Percentiles rank a stretch among this genome's conserved stretches.
These are phyloP conservation scores for Fusarium poae DNA, from an alignment of 2,329 filamentous ascomycete genomes.

Conservation along the genomic window DNA sequence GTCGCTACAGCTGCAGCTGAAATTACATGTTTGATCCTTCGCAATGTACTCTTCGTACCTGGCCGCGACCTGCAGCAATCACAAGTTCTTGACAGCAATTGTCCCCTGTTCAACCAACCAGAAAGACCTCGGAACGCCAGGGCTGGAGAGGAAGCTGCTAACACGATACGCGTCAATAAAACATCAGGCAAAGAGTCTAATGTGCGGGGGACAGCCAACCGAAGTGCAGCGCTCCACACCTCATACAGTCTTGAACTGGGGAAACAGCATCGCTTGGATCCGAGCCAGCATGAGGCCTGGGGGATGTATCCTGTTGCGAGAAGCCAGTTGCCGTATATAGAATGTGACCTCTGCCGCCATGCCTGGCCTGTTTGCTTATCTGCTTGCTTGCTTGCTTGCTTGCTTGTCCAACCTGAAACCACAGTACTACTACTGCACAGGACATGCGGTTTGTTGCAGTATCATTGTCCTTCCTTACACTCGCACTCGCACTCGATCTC, in stretches of 20 bases:
- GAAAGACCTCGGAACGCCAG: conserved; percentile 28
- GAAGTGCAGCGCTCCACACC: conserved; percentile 45
- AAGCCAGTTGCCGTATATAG: conserved; percentile 44
- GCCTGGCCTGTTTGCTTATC: conserved; percentile 10
- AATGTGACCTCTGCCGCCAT: conserved; percentile 44
- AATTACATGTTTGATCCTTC: conserved; percentile 28
- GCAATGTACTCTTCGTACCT: conserved; percentile 12
- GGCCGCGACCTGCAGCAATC: conserved; percentile 22
- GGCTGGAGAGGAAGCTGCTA: conserved; percentile 32
- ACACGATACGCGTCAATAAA: conserved; percentile 42
- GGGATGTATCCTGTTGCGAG: conserved; percentile 22
- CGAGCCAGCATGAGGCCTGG: conserved; percentile 15
- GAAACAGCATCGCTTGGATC: conserved; percentile 23
- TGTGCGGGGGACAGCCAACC: conserved; percentile 46
- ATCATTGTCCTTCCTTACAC: conserved; percentile 19
- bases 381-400: conserved; percentile 8
- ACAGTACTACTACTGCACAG: conserved; percentile 6
- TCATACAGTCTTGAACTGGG: conserved; percentile 33
- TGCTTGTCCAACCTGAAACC: conserved; percentile 42
- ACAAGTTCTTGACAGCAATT: conserved; percentile 24
- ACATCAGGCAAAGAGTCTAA: conserved; percentile 43
- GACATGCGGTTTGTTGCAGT: conserved; percentile 26
- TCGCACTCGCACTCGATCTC: conserved; percentile 25
- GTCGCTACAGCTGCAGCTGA: conserved; percentile 13
- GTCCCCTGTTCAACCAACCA: conserved; percentile 34